Conservation (phyloP, 441 rosid species). For the Codiaeum variegatum region DNA sequence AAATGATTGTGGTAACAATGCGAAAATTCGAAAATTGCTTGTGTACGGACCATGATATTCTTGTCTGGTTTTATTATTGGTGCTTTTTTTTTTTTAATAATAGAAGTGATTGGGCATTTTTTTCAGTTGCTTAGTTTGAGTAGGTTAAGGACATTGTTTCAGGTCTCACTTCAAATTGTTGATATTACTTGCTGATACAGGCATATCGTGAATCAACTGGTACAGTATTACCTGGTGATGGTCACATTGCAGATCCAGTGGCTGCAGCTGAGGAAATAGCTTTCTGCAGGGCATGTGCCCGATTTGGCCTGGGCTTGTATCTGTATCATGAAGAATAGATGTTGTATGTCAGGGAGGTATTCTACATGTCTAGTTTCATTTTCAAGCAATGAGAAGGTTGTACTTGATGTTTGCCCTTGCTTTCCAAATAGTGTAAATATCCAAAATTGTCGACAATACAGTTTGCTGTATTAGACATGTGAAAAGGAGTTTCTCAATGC, state of each 20-base stretch:
- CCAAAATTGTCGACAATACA: conserved; percentile 2
- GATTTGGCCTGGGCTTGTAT: conserved; percentile 93
- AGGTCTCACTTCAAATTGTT: background rate
- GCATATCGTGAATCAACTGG: conserved; percentile 98
- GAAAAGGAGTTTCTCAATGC: background rate
- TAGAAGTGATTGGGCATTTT: background rate
- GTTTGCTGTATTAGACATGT: conserved; percentile 5
- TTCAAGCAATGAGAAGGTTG: conserved; percentile 7
- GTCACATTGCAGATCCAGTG: conserved; percentile 57
- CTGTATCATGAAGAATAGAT: conserved; percentile 73
- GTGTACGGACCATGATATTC: background rate
- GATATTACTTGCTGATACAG: conserved; percentile 31
- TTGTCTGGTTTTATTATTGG: background rate
- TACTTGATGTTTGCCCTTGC: background rate
- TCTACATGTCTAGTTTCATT: conserved; percentile 3
- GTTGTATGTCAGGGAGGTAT: conserved; percentile 4
- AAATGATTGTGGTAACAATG: background rate
- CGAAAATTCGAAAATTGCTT: background rate
- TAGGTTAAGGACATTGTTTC: background rate
- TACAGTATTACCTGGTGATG: conserved; percentile 49
- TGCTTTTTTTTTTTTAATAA: background rate
- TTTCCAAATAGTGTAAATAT: conserved; percentile 24
- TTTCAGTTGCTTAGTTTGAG: background rate
- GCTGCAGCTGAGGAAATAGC: conserved; percentile 92
- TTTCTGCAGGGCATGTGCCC: conserved; percentile 90